Conservation (phyloP, 1,284 basidiomycete species). For the Malassezia furfur region DNA sequence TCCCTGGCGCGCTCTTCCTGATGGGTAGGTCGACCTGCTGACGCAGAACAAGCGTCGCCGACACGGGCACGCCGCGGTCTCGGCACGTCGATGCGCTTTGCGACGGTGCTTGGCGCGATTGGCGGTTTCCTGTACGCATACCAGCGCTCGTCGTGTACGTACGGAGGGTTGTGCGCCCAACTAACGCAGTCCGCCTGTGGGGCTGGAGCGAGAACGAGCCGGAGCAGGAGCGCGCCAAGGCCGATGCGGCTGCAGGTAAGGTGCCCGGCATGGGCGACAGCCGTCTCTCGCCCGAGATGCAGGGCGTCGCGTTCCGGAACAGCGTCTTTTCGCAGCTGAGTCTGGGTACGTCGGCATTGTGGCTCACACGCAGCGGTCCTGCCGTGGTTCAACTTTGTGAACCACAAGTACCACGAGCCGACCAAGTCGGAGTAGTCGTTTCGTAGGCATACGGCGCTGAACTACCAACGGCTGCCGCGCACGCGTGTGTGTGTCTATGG, state of each 20-base stretch:
- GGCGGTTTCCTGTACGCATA: constrained; percentile 92
- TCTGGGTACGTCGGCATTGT: constrained; percentile 29
- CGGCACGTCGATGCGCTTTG: constrained; percentile 32
- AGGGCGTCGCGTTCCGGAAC: constrained; percentile 78
- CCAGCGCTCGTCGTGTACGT: constrained; percentile 55
- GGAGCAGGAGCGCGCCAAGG: constrained; percentile 27
- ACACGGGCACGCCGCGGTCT: constrained; percentile 31
- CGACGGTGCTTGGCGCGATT: constrained; percentile 54
- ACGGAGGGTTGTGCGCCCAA: not conserved
- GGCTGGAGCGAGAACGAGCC: constrained; percentile 80
- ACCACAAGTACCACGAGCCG: constrained; percentile 38
- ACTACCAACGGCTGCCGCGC: not conserved
- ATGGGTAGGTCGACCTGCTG: constrained; percentile 22
- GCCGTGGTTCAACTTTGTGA: constrained; percentile 47
- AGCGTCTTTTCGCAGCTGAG: constrained; percentile 71
- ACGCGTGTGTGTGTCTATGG: not conserved
- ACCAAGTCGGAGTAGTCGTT: not conserved
- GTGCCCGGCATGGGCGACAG: constrained; percentile 53
- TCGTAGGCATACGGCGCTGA: not conserved
- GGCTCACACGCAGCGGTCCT: constrained; percentile 24
- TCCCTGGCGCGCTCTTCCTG: constrained; percentile 62
- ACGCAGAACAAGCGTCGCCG: constrained; percentile 36
- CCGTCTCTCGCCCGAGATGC: constrained; percentile 73
- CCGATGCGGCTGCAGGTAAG: constrained; percentile 23
- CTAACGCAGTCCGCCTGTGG: constrained; percentile 77